A percentile compares a stretch with the other conserved stretches of the same genome.
These are phyloP conservation scores for Trichoderma asperelloides DNA, from an alignment of 495 filamentous ascomycete genomes.

Conservation along the genomic window DNA sequence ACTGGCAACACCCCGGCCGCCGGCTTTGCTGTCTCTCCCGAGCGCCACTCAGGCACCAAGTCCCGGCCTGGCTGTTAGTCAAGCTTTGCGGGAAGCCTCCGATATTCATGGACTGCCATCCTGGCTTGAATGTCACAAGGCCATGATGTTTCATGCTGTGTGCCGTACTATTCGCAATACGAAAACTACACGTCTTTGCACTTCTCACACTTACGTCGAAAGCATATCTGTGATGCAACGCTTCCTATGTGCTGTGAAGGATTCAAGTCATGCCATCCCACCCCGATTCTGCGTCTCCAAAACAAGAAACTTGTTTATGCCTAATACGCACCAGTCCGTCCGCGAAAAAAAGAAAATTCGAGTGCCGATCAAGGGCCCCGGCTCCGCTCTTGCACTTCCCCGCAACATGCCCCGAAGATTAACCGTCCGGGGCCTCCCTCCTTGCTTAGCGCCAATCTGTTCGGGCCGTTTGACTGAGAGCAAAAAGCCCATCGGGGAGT, in stretches of 20 bases:
- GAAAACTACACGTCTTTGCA: not conserved
- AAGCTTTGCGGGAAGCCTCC: not conserved
- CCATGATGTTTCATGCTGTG: not conserved
- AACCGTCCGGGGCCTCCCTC: not conserved
- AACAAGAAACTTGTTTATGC: not conserved
- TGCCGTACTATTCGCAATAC: not conserved
- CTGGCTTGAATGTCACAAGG: not conserved
- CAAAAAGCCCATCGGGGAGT: constrained; percentile 6
- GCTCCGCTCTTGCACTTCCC: not conserved
- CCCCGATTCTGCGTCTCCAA: not conserved
- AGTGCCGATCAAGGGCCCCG: not conserved
- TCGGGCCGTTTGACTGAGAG: not conserved
- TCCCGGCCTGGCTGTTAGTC: not conserved
- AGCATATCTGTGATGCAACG: not conserved
- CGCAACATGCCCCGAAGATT: not conserved
- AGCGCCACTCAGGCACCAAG: constrained; percentile 7
- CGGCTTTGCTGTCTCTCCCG: constrained; percentile 2
- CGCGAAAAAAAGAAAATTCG: not conserved
- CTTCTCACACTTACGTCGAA: not conserved
- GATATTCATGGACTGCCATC: not conserved
- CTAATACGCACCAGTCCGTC: not conserved
- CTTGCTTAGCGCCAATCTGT: not conserved
- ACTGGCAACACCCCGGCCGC: not conserved
- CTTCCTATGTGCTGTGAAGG: not conserved
- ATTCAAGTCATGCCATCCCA: not conserved